phyloP scores from a whole-genome alignment of 441 rosid species.

The Mallotus repandus region DNA sequence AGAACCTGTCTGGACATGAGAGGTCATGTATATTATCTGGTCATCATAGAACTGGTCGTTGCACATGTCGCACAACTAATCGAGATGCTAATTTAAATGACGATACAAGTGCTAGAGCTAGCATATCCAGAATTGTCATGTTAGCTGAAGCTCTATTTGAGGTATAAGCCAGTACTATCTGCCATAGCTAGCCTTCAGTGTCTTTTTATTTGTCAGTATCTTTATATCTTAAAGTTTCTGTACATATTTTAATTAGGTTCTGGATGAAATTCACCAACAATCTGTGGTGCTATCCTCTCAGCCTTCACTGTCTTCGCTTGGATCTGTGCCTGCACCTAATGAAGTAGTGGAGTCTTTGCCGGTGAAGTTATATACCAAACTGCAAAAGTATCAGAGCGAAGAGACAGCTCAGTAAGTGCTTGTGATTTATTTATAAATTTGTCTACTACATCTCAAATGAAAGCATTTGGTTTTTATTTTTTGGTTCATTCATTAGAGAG shows the following conservation, averaged over 20 bases:
- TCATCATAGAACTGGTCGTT: conserved; percentile 80
- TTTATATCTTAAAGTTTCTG: conserved; percentile 30
- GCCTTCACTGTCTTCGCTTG: conserved; percentile 82
- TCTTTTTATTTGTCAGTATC: conserved; percentile 11
- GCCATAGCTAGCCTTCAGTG: neutral
- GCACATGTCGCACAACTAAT: conserved; percentile 67
- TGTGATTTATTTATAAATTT: conserved; percentile 10
- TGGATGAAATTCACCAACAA: conserved; percentile 99
- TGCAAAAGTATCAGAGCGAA: conserved; percentile 58
- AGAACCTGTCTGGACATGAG: conserved; percentile 84
- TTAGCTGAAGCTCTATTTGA: conserved; percentile 96
- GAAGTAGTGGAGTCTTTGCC: conserved; percentile 90
- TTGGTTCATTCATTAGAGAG: neutral
- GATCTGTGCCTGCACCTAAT: conserved; percentile 93
- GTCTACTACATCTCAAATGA: conserved; percentile 5
- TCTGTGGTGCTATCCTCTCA: conserved; percentile 90
- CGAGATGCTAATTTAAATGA: conserved; percentile 56
- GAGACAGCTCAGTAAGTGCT: conserved; percentile 76
- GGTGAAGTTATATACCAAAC: conserved; percentile 49
- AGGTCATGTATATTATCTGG: conserved; percentile 88
- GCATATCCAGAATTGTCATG: conserved; percentile 97
- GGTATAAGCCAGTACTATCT: conserved; percentile 37
- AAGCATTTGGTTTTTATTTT: neutral
- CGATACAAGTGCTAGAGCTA: conserved; percentile 80
- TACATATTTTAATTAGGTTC: conserved; percentile 59